Base-by-base conservation (phyloP, 2,329 filamentous ascomycete genomes). In the Botryotinia calthae region DNA sequence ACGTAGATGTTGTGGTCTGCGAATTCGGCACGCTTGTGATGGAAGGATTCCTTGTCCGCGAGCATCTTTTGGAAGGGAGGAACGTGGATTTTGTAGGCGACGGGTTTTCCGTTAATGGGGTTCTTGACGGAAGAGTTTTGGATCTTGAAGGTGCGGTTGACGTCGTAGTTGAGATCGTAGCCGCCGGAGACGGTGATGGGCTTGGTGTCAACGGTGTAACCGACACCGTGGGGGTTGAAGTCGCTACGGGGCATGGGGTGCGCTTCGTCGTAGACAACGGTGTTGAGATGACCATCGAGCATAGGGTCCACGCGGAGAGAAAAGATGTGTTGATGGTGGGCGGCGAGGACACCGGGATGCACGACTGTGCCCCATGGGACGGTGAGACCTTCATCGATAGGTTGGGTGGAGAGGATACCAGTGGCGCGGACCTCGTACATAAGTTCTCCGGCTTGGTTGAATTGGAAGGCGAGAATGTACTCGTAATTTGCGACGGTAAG, bases 271-370 rank as follows among this genome's bases (percentile, higher is more conserved):
- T 91, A 87, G 72, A 87, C 84, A 42, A 89, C 80, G 0, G 85
- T 82, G 78, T 89, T 89, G 37, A 82, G 81, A 74, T 85, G 84
- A 0, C 89, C 88, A 73, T 88, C 88, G 66, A 89, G 83, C 75
- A 87, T 87, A n/a, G 89, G 88, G 78, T 91, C 89, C 20, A 91
- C 83, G 14, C 89, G 86, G 8, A 90, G 84, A 5, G 87, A 90
- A 82, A 95, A 93, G 80, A 94, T 91, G 81, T 94, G 92, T 79
- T 95, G 92, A 78, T 94, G 92, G 81, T 92, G 89, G 0, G 85
- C 84, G 3, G 90, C 91, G 48, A 93, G 86, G 25, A 91, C 90
- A 61, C 90, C 90, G 0, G 90, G 90, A 73, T 90, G 89, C 8
- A 93, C 89, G 58, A 91, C 87, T 0, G 90, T 93, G 48, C 90